These are phyloP conservation scores for Miscanthus lutarioriparius DNA, from an alignment of 176 grass and related monocot genomes.

Conservation along the genomic window DNA sequence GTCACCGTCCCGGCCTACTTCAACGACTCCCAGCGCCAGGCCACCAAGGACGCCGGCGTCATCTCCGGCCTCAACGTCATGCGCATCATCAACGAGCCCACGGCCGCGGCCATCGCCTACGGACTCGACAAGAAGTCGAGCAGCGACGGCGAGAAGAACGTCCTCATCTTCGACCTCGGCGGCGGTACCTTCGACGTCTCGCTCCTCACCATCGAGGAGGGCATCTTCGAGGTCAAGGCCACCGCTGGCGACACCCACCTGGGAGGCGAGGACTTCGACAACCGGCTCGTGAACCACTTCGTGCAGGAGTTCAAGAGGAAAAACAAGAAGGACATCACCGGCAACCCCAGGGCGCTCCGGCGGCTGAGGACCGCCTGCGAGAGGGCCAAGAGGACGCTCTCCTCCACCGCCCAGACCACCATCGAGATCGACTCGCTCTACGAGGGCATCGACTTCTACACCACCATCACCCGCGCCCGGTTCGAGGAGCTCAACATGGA, in stretches of 20 bases:
- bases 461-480: constrained; percentile 82
- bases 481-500: constrained; percentile 99
- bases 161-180: constrained; percentile 92
- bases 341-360: constrained; percentile 67
- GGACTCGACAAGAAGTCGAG: constrained; percentile 79
- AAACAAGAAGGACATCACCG: constrained; percentile 93
- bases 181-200: constrained; percentile 94
- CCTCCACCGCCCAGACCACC: constrained; percentile 83
- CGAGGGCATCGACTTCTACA: constrained; percentile 95
- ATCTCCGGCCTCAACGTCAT: constrained; percentile 79
- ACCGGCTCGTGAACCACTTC: constrained; percentile 91
- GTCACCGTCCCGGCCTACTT: constrained; percentile 87
- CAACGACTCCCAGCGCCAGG: constrained; percentile 92
- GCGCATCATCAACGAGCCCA: constrained; percentile 94
- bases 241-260: constrained; percentile 89
- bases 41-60: constrained; percentile 80
- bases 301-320: constrained; percentile 93
- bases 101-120: constrained; percentile 77
- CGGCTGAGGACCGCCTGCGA: constrained; percentile 80
- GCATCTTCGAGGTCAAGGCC: constrained; percentile 96
- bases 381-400: constrained; percentile 90
- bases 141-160: constrained; percentile 91
- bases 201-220: constrained; percentile 94
- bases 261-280: constrained; percentile 96
- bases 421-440: constrained; percentile 93